phyloP scores from a whole-genome alignment of 495 filamentous ascomycete species.

The Massariosphaeria phaeospora region DNA sequence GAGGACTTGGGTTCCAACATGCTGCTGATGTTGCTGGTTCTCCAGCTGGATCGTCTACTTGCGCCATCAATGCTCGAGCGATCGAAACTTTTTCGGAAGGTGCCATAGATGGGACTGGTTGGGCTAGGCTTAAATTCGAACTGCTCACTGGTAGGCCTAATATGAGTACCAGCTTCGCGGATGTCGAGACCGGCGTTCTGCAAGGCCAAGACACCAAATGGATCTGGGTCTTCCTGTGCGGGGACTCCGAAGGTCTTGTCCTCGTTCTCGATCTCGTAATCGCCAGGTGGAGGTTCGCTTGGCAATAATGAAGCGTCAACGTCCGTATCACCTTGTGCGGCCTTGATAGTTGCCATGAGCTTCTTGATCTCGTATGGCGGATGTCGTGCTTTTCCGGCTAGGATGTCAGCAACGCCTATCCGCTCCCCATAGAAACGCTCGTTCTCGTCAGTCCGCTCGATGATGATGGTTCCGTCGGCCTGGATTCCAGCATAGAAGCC shows the following conservation, averaged over 20 bases:
- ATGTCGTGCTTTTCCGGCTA: conserved; percentile 70
- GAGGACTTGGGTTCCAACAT: conserved; percentile 8
- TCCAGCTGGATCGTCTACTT: conserved; percentile 39
- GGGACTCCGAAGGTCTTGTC: conserved; percentile 66
- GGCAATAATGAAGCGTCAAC: conserved; percentile 58
- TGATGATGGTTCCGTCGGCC: conserved; percentile 76
- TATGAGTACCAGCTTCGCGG: conserved; percentile 71
- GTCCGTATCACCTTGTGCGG: conserved; percentile 66
- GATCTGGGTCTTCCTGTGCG: conserved; percentile 72
- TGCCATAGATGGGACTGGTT: conserved; percentile 67
- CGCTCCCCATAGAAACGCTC: conserved; percentile 75
- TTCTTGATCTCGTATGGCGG: conserved; percentile 58
- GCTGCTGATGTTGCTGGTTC: conserved; percentile 37
- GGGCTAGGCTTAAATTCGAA: conserved; percentile 78
- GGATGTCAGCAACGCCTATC: conserved; percentile 71
- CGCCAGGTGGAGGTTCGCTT: conserved; percentile 65
- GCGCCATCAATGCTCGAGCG: conserved; percentile 60
- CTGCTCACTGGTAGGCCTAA: conserved; percentile 62
- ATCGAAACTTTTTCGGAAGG: conserved; percentile 46
- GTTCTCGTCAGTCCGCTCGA: conserved; percentile 84
- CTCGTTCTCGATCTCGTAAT: conserved; percentile 55
- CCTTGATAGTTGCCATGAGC: conserved; percentile 74
- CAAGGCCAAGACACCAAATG: conserved; percentile 79
- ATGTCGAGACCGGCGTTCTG: conserved; percentile 82
- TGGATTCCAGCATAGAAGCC: conserved; percentile 79